Evolutionary conservation across 164 flowering plant species (phyloP).

Genomic region (Magnolia officinalis): DNA sequence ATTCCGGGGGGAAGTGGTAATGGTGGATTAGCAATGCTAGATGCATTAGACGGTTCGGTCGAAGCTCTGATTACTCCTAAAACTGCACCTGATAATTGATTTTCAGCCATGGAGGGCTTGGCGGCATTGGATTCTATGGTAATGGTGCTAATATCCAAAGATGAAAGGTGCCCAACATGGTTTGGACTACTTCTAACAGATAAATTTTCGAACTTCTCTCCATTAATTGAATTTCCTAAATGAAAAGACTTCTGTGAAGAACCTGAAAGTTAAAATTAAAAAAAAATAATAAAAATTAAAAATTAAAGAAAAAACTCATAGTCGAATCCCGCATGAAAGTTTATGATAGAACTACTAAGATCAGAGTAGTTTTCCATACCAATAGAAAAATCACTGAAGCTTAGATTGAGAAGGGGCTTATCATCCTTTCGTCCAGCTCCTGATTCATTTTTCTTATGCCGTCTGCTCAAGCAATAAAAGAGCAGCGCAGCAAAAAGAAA

Average conservation of each 20-base stretch:
- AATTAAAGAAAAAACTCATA: not conserved
- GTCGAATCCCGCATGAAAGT: not conserved
- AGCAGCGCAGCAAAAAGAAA: conserved; percentile 46
- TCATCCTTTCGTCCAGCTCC: conserved; percentile 61
- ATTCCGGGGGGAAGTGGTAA: conserved; percentile 30
- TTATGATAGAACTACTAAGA: not conserved
- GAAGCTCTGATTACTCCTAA: conserved; percentile 1
- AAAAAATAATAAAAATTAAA: conserved; percentile 8
- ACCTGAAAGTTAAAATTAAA: conserved; percentile 36
- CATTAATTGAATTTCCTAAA: conserved; percentile 36
- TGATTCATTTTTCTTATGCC: conserved; percentile 25
- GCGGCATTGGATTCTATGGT: conserved; percentile 23
- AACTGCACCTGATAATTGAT: conserved; percentile 21
- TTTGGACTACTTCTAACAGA: conserved; percentile 23
- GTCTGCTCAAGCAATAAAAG: conserved; percentile 46
- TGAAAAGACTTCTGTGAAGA: conserved; percentile 46
- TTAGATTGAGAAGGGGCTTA: conserved; percentile 79
- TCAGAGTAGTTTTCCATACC: conserved; percentile 36
- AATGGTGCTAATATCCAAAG: conserved; percentile 23
- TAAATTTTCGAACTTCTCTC: conserved; percentile 34
- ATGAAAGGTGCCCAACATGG: conserved; percentile 19
- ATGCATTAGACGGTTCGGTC: conserved; percentile 2
- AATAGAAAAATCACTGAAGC: conserved; percentile 62
- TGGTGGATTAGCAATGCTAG: conserved; percentile 12
- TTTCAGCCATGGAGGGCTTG: conserved; percentile 22